Evolutionary conservation across 768 basidiomycete species (phyloP).

Genomic region (Pleurotus pulmonarius): DNA sequence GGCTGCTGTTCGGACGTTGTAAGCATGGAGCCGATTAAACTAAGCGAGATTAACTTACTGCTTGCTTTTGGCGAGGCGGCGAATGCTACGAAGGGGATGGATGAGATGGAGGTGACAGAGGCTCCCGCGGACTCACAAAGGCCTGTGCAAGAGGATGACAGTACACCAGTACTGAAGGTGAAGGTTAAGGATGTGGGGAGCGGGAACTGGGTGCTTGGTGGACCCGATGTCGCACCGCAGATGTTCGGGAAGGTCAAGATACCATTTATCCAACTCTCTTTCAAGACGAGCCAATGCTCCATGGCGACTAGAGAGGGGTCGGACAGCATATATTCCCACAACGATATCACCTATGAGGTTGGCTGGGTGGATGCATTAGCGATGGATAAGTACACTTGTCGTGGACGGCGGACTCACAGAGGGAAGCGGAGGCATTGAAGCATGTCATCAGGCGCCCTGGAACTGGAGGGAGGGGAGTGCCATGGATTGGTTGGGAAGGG

Average conservation of each 20-base stretch:
- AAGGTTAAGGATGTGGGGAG: conserved; percentile 66
- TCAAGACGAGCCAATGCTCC: conserved; percentile 57
- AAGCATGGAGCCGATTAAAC: neutral
- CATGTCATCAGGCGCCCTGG: conserved; percentile 62
- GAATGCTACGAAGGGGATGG: conserved; percentile 32
- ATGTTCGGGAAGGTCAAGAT: conserved; percentile 64
- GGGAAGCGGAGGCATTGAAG: conserved; percentile 67
- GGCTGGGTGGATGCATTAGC: conserved; percentile 35
- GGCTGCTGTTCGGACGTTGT: conserved; percentile 20
- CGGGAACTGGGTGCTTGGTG: conserved; percentile 37
- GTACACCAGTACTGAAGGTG: conserved; percentile 90
- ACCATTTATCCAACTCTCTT: conserved; percentile 68
- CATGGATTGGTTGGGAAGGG: conserved; percentile 20
- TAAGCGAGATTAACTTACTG: conserved; percentile 23
- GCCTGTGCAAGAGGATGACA: conserved; percentile 68
- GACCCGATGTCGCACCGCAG: conserved; percentile 58
- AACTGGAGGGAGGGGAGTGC: conserved; percentile 14
- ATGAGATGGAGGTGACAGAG: conserved; percentile 1
- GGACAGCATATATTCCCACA: conserved; percentile 68
- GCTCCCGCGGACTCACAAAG: conserved; percentile 53
- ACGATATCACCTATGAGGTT: conserved; percentile 66
- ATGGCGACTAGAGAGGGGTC: conserved; percentile 51
- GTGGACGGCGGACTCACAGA: conserved; percentile 47
- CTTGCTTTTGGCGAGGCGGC: conserved; percentile 33
- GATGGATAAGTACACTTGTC: neutral